Evolutionary conservation across 169 alveolate genomes (phyloP).

Genomic region (Eimeria nieschulzi): DNA sequence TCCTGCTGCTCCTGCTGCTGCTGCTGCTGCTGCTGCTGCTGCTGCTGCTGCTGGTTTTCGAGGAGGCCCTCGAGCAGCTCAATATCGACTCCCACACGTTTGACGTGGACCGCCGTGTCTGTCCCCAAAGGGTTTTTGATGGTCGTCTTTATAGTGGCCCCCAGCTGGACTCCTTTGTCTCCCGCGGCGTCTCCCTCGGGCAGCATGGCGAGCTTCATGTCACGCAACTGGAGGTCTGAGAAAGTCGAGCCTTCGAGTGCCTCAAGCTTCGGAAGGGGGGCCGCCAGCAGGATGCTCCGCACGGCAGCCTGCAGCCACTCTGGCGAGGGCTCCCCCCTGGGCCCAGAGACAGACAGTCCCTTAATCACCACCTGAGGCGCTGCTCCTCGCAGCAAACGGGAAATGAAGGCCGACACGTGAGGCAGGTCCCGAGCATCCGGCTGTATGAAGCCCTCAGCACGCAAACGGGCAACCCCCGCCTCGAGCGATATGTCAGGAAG

Average conservation of each 20-base stretch:
- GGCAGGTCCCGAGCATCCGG: conserved; percentile 1
- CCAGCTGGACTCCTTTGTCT: conserved; percentile 27
- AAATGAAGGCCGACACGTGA: conserved; percentile 28
- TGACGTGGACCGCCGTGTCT: not conserved
- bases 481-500: conserved; percentile 1
- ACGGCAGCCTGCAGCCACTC: conserved; percentile 26
- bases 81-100: conserved; percentile 34
- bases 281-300: not conserved
- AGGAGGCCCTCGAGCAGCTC: not conserved
- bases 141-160: conserved; percentile 20
- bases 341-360: conserved; percentile 6
- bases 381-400: conserved; percentile 1
- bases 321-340: not conserved
- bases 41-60: not conserved
- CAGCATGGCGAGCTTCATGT: not conserved
- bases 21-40: not conserved
- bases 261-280: conserved; percentile 13
- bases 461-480: not conserved
- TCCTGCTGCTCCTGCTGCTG: not conserved
- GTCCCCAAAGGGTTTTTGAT: conserved; percentile 34
- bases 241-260: not conserved
- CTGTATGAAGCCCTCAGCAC: not conserved
- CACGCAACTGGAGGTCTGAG: not conserved
- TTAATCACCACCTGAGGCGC: conserved; percentile 4
- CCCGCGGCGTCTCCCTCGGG: not conserved